These are phyloP conservation scores for Aspergillus fijiensis DNA, from an alignment of 2,329 filamentous ascomycete species.

Conservation along the genomic window DNA sequence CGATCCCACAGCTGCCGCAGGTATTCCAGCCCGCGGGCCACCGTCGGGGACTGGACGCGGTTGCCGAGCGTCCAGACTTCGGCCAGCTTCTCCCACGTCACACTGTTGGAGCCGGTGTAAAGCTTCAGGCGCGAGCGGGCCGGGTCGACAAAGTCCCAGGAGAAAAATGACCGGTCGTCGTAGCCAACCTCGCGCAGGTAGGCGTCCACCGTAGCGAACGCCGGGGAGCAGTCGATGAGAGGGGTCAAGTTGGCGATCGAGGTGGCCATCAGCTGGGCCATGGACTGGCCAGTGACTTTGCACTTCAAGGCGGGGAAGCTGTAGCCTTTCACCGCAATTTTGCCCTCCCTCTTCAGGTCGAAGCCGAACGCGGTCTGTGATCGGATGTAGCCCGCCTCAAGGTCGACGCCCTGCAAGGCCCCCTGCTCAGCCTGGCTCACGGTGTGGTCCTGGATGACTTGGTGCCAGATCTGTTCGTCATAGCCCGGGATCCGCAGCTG, in stretches of 20 bases:
- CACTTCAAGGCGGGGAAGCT: conserved; percentile 18
- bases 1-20: neutral
- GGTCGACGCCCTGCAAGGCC: neutral
- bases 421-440: neutral
- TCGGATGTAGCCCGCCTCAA: neutral
- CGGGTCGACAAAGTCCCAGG: too few relatives aligned
- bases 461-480: neutral
- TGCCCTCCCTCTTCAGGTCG: conserved; percentile 10
- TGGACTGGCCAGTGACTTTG: neutral
- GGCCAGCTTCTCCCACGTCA: too few relatives aligned
- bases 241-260: neutral
- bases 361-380: conserved; percentile 22
- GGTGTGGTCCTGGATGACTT: neutral
- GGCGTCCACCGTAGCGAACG: conserved; percentile 3
- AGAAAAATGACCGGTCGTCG: too few relatives aligned
- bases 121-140: too few relatives aligned
- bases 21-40: neutral
- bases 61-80: too few relatives aligned
- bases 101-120: too few relatives aligned
- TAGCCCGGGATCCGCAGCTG: neutral
- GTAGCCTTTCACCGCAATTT: conserved; percentile 20
- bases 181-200: too few relatives aligned
- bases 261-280: neutral
- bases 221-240: neutral
- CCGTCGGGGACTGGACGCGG: neutral